These are phyloP conservation scores for Coemansia sp. DNA, from an alignment of 192 early-diverging fungal species.

Conservation along the genomic window DNA sequence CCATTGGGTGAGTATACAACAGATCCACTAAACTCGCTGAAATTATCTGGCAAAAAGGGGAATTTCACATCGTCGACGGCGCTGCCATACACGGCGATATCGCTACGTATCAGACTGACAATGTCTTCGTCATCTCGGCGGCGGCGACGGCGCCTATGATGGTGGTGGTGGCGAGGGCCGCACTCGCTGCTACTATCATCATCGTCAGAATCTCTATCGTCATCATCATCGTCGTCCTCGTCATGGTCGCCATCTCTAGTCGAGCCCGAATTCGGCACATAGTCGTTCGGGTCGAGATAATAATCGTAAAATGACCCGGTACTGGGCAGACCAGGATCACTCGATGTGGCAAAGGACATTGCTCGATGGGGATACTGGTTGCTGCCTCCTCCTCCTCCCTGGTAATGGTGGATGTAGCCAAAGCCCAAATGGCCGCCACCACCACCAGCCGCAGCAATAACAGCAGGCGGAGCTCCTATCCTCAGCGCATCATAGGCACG, in stretches of 20 bases:
- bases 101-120: conserved; percentile 40
- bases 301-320: conserved; percentile 39
- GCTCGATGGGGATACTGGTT: conserved; percentile 13
- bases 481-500: conserved; percentile 46
- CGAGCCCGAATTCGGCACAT: conserved; percentile 16
- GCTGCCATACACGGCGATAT: conserved; percentile 47
- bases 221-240: not conserved
- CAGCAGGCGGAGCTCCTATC: conserved; percentile 19
- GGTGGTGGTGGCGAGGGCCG: not conserved
- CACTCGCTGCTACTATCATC: conserved; percentile 8
- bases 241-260: not conserved
- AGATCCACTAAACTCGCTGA: conserved; percentile 46
- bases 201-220: not conserved
- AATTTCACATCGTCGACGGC: conserved; percentile 51
- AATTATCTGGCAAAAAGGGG: conserved; percentile 49
- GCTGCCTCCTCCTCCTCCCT: not conserved
- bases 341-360: conserved; percentile 44
- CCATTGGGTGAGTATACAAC: conserved; percentile 34
- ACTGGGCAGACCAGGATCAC: conserved; percentile 33
- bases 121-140: conserved; percentile 25
- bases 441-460: conserved; percentile 3
- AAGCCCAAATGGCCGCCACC: not conserved
- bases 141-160: not conserved
- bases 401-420: conserved; percentile 10
- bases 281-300: conserved; percentile 20